Base-by-base conservation (phyloP, 495 filamentous ascomycete species). In the Amniculicola lignicola region DNA sequence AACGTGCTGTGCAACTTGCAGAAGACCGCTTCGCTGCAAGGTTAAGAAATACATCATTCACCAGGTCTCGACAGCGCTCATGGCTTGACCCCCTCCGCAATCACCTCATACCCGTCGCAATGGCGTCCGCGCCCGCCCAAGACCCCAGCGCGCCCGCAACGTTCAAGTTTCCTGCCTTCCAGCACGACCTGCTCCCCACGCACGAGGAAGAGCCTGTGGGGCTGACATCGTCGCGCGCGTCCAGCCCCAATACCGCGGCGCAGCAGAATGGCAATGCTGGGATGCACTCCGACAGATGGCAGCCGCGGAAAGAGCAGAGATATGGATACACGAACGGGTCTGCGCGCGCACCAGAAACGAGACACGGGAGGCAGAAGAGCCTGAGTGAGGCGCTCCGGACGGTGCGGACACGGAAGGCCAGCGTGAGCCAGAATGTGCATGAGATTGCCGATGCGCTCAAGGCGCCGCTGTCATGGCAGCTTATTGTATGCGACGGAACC, bases 401-500 rank as follows among this genome's bases (percentile, higher is more conserved):
- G 3, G 89, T 95, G 56, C 75, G 89, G 45, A 84, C 78, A 28
- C 78, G 88, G 63, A 84, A 80, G 57, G 87, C 77, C 43, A 96
- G 90, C 66, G 83, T 96, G 63, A 89, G 85, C 74, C 87, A 88
- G 62, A 94, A 92, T 68, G 89, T 90, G 53, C 89, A 94, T 51
- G 94, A 99, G 69, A 78, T 99, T 59, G 90, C 89, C 15, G 88
- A 92, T 69, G 89, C 89, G 19, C 78, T 99, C 43, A 87, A 84
- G 64, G 93, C 91, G 16, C 93, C 93, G 18, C 76, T 99, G 33
- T 96, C 93, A 12, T 84, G 87, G 63, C 88, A 77, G 71, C 81
- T 95, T 55, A 80, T 91, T 67, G 90, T 95, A 85, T 68, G 87
- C 79, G 16, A 43, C 59, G 24, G 44, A 63, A 45, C 42, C 45